A percentile compares a stretch with the other conserved stretches of the same genome.
These are phyloP conservation scores for Anthracocystis walkeri DNA, from an alignment of 1,284 basidiomycete species.

Conservation along the genomic window DNA sequence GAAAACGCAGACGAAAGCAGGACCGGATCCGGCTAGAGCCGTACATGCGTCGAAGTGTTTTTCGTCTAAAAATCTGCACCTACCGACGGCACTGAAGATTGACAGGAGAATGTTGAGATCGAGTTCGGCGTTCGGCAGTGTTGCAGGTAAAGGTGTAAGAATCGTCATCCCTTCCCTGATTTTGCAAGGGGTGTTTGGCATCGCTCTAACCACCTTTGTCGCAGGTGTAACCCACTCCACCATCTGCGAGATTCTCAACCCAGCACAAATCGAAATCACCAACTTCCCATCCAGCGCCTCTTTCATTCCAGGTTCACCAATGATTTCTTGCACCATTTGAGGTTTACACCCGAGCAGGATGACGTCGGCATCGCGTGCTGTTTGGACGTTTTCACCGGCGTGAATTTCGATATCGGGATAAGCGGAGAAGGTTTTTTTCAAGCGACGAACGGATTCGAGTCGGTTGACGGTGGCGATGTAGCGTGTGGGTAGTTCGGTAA, in stretches of 20 bases:
- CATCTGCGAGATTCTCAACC: slow-evolving; percentile 88
- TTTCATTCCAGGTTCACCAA: slow-evolving; percentile 82
- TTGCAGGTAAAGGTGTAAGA: slow-evolving; percentile 57
- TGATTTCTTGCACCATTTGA: slow-evolving; percentile 82
- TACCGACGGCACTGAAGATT: slow-evolving; percentile 66
- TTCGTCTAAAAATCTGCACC: slow-evolving; percentile 65
- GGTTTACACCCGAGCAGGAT: slow-evolving; percentile 81
- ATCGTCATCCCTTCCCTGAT: slow-evolving; percentile 69
- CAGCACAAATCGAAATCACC: slow-evolving; percentile 94
- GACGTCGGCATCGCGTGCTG: slow-evolving; percentile 82
- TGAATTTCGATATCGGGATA: slow-evolving; percentile 76
- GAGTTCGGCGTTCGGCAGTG: slow-evolving; percentile 37
- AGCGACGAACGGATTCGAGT: slow-evolving; percentile 79
- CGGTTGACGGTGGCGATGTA: slow-evolving; percentile 91
- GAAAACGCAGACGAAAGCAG: slow-evolving; percentile 95
- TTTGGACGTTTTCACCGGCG: slow-evolving; percentile 78
- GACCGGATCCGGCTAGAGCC: slow-evolving; percentile 93
- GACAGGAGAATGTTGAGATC: slow-evolving; percentile 57
- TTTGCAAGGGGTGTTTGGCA: slow-evolving; percentile 98
- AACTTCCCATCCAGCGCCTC: slow-evolving; percentile 90
- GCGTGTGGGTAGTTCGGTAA: slow-evolving; percentile 75
- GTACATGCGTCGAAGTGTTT: slow-evolving; percentile 95
- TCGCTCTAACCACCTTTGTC: slow-evolving; percentile 91
- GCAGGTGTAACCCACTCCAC: slow-evolving; percentile 78
- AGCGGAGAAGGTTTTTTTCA: slow-evolving; percentile 76